Percentiles rank a stretch among this genome's conserved stretches.
Evolutionary conservation across 1,284 basidiomycete genomes (phyloP).

Genomic region (Quambalaria eucalypti): DNA sequence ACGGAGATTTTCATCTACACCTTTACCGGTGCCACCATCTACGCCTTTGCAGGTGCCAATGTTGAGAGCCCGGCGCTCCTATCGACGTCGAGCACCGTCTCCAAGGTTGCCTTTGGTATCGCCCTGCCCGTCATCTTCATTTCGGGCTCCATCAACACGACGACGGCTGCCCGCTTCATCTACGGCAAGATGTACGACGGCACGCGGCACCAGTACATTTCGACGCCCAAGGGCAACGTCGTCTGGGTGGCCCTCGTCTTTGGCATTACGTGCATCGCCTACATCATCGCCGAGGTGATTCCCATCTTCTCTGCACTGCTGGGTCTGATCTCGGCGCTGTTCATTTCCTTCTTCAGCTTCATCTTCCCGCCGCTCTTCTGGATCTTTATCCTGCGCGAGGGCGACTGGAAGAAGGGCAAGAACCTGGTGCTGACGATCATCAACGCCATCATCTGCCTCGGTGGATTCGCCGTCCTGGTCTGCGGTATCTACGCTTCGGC

Average conservation of each 20-base stretch:
- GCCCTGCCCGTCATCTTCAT: conserved; percentile 38
- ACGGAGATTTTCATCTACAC: conserved; percentile 38
- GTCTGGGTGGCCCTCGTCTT: conserved; percentile 26
- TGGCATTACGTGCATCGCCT: conserved; percentile 17
- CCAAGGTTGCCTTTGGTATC: conserved; percentile 34
- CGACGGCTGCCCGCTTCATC: conserved; percentile 26
- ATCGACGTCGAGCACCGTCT: conserved; percentile 20
- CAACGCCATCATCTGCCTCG: conserved; percentile 1
- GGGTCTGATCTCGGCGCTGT: conserved; percentile 19
- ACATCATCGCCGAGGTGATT: conserved; percentile 26
- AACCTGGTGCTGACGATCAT: background rate
- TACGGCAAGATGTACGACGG: conserved; percentile 27
- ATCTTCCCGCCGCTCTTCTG: conserved; percentile 21
- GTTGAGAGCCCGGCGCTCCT: conserved; percentile 30
- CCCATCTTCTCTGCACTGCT: conserved; percentile 26
- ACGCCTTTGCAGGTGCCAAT: conserved; percentile 27
- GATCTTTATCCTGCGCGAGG: conserved; percentile 11
- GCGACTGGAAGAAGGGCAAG: background rate
- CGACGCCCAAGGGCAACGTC: conserved; percentile 24
- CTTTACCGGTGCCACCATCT: conserved; percentile 33
- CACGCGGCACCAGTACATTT: conserved; percentile 29
- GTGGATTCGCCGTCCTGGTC: conserved; percentile 1
- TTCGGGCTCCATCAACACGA: conserved; percentile 37
- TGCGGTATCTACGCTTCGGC: background rate
- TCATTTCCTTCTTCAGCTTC: conserved; percentile 32